A percentile compares a stretch with the other conserved stretches of the same genome.
These are phyloP conservation scores for Prunus dulcis DNA, from an alignment of 306 rosid species.

Conservation along the genomic window DNA sequence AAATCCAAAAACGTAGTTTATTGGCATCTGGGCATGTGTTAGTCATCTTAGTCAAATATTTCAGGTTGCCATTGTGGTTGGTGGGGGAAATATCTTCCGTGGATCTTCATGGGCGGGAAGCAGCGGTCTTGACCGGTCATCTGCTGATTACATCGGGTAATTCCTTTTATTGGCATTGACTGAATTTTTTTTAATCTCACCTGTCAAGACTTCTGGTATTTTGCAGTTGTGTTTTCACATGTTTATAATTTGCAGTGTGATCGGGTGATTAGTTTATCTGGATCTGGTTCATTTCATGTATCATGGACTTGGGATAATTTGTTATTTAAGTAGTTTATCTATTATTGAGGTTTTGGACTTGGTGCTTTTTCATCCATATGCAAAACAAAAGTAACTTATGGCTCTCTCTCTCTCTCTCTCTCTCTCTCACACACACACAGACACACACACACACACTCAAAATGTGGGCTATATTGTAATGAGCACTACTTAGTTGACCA, in stretches of 20 bases:
- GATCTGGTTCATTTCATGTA: neutral
- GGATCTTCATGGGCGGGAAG: constrained; percentile 91
- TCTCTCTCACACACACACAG: neutral
- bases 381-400: neutral
- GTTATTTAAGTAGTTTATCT: too few species aligned
- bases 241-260: neutral
- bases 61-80: constrained; percentile 97
- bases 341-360: neutral
- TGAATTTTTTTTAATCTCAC: neutral
- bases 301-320: neutral
- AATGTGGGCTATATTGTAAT: neutral
- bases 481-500: neutral
- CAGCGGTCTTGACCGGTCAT: constrained; percentile 92
- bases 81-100: constrained; percentile 96
- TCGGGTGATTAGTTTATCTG: neutral
- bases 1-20: neutral
- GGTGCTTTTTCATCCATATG: neutral
- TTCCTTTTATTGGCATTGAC: constrained; percentile 14
- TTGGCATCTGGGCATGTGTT: neutral
- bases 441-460: too few species aligned
- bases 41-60: constrained; percentile 31
- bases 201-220: neutral
- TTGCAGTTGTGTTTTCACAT: neutral
- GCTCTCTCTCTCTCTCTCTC: neutral
- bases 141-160: constrained; percentile 97